Base-by-base conservation (phyloP, 2,329 filamentous ascomycete genomes). In the Xylariaceae sp. region DNA sequence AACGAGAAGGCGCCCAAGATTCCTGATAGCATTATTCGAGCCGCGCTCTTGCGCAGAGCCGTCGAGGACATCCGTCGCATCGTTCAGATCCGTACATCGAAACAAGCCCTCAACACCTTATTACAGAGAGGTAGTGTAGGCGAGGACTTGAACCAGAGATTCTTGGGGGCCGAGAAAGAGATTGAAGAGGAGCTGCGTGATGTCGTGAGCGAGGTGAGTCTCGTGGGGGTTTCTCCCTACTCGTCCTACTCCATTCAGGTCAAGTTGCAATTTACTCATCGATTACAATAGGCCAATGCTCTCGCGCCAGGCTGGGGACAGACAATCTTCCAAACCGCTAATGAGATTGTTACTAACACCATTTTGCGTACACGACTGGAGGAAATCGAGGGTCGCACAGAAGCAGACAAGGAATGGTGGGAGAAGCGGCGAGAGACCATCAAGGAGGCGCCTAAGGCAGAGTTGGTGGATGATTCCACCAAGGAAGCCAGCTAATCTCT, bases 131-230 rank as follows among this genome's bases (percentile, higher is more conserved):
- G 94, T 47, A 95, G 90, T 67, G 91, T 99, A 1, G 92, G 94
- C 11, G 94, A 99, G 70, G 94, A 99, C 71, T 74, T 99, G 63
- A 96, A 91, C 88, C 89, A 96, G 76, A 81, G 92, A 40, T 96
- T 97, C 72, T 74, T 86, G 73, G 82, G 90, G 49, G 94, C 92
- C 0, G 94, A 99, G 80, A 91, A 95, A 76, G 94, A 99, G 74
- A 95, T 97, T 78, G 91, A 99, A 74, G 89, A 91, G 63, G 94
- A 99, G 74, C 79, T 99, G 58, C 84, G 89, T 65, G 94, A 99
- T 73, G 92, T 97, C 29, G 91, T 97, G 35, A 83, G 85, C 65
- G 92, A 97, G 85, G 91, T 95, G 72, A 59, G 79, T 64, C 42
- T 7, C 6, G 2, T 19, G 34, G 12, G 2, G 3, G 8, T 12